Percentiles rank a stretch among this genome's conserved stretches.
These are phyloP conservation scores for Pichia sp. DNA, from an alignment of 1,139 yeast species.

Conservation along the genomic window DNA sequence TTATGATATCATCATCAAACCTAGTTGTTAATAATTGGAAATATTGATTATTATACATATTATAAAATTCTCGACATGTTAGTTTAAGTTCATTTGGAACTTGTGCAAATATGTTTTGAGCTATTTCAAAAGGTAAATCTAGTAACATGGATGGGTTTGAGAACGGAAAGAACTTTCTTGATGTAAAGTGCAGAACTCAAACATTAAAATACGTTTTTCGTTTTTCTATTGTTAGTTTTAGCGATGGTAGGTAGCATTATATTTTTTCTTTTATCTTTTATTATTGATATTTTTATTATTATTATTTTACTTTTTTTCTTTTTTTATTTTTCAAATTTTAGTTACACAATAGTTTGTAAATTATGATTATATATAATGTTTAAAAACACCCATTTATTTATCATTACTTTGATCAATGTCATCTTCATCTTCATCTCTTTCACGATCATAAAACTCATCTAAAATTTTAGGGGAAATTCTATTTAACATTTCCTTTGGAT, in stretches of 20 bases:
- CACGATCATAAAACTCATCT: constrained; percentile 90
- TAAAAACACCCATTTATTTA: neutral
- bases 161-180: neutral
- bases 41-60: constrained; percentile 46
- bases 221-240: too few species aligned
- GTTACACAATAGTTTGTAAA: neutral
- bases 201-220: too few species aligned
- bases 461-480: constrained; percentile 97
- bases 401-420: constrained; percentile 16
- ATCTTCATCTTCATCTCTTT: constrained; percentile 57
- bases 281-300: neutral
- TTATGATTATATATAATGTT: neutral
- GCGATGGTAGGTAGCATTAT: neutral
- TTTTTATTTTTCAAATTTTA: neutral
- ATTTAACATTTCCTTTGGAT: constrained; percentile 97
- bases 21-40: constrained; percentile 37
- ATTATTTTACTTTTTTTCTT: neutral
- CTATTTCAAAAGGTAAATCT: constrained; percentile 47
- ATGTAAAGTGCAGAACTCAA: too few species aligned
- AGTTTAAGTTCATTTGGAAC: constrained; percentile 36
- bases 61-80: constrained; percentile 36
- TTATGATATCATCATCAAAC: constrained; percentile 36
- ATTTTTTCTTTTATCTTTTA: neutral
- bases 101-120: constrained; percentile 35
- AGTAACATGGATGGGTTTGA: neutral